Evolutionary conservation across 2,329 filamentous ascomycete species (phyloP).

Genomic region (Chaetothyriales sp.): DNA sequence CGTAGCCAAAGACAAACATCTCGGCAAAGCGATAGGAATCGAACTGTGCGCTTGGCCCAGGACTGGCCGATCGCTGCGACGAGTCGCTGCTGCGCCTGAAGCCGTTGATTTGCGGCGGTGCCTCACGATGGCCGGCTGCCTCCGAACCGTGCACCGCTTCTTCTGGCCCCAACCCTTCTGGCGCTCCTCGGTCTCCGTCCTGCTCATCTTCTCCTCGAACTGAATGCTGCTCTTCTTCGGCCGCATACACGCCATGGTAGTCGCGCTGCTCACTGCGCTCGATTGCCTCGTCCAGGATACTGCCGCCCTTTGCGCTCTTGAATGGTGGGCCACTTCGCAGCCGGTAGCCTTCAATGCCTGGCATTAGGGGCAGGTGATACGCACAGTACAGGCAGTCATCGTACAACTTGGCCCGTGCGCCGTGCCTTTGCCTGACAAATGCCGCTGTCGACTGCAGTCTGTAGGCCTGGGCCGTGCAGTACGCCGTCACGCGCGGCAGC

Average conservation of each 20-base stretch:
- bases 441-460: constrained; percentile 78
- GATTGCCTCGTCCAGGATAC: constrained; percentile 85
- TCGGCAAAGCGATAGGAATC: constrained; percentile 71
- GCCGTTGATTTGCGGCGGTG: constrained; percentile 18
- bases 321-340: constrained; percentile 80
- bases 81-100: constrained; percentile 14
- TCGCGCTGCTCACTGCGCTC: constrained; percentile 81
- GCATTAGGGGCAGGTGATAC: constrained; percentile 79
- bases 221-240: constrained; percentile 47
- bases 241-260: constrained; percentile 83
- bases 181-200: neutral
- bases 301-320: constrained; percentile 86
- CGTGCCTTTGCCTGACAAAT: constrained; percentile 76
- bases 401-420: constrained; percentile 87
- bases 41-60: constrained; percentile 44
- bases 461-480: constrained; percentile 89
- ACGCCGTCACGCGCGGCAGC: constrained; percentile 79
- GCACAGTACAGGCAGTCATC: constrained; percentile 95
- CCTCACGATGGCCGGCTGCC: constrained; percentile 14
- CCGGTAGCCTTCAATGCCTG: constrained; percentile 74
- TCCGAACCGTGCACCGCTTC: constrained; percentile 13
- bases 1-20: constrained; percentile 95
- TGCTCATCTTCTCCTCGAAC: constrained; percentile 27
- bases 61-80: constrained; percentile 33
- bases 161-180: constrained; percentile 8